These are phyloP conservation scores for Amanita inopinata DNA, from an alignment of 768 basidiomycete genomes.

Conservation along the genomic window DNA sequence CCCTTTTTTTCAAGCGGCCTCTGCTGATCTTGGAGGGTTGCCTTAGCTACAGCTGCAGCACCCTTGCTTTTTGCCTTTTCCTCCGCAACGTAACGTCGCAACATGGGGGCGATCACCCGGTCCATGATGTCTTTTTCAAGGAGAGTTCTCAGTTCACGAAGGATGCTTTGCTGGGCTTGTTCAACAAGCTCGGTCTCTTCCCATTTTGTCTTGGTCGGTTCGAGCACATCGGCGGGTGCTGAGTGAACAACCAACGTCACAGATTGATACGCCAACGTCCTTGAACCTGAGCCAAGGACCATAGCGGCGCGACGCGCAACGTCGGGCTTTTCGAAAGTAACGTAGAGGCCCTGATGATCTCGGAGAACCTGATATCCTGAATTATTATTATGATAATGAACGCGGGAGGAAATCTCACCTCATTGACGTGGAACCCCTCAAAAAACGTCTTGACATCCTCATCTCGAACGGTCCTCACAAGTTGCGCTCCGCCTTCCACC, in stretches of 20 bases:
- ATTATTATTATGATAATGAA: too few species aligned
- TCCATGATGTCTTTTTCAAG: slow-evolving; percentile 62
- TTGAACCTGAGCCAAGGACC: slow-evolving; percentile 38
- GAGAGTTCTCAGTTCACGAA: slow-evolving; percentile 42
- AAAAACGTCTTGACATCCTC: slow-evolving; percentile 65
- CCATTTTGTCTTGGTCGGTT: slow-evolving; percentile 38
- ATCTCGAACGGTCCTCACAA: slow-evolving; percentile 44
- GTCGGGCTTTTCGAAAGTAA: slow-evolving; percentile 61
- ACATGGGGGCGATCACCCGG: slow-evolving; percentile 42
- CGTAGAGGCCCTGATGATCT: slow-evolving; percentile 67
- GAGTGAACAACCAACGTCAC: slow-evolving; percentile 46
- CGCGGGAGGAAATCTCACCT: slow-evolving; percentile 35
- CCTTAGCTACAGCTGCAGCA: slow-evolving; percentile 11
- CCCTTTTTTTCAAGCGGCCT: slow-evolving; percentile 28
- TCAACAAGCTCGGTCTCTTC: slow-evolving; percentile 42
- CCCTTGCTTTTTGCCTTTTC: slow-evolving; percentile 42
- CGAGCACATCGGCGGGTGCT: slow-evolving; percentile 26
- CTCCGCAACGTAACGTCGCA: slow-evolving; percentile 44
- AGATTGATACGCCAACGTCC: slow-evolving; percentile 48
- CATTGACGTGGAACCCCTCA: slow-evolving; percentile 59
- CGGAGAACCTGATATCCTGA: slow-evolving; percentile 46
- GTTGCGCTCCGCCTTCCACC: slow-evolving; percentile 39
- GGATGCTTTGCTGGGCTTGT: slow-evolving; percentile 44
- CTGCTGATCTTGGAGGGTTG: slow-evolving; percentile 10
- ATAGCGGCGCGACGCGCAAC: slow-evolving; percentile 59